phyloP scores from a whole-genome alignment of 106 monocot species.

The Chionographis japonica region DNA sequence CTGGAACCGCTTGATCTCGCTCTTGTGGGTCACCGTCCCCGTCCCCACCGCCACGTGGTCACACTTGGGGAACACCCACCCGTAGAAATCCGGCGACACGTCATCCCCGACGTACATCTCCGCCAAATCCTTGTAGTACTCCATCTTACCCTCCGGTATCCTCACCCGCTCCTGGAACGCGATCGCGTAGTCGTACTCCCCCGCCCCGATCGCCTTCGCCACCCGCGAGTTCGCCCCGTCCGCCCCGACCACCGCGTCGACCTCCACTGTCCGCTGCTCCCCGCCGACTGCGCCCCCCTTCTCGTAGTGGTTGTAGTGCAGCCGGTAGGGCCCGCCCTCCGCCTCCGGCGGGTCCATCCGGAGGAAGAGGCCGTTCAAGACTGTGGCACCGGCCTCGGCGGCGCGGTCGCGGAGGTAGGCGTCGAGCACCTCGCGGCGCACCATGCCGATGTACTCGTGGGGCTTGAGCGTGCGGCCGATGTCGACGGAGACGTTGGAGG shows the following conservation, averaged over 20 bases:
- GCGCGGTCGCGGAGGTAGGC: constrained; percentile 67
- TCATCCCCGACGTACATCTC: constrained; percentile 98
- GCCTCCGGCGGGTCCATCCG: constrained; percentile 34
- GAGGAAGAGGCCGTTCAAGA: constrained; percentile 71
- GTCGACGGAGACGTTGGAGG: constrained; percentile 88
- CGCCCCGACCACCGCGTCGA: constrained; percentile 72
- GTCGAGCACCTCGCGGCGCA: constrained; percentile 91
- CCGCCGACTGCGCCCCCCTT: constrained; percentile 11
- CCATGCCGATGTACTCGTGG: constrained; percentile 97
- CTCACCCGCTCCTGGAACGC: constrained; percentile 71
- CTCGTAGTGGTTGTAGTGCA: constrained; percentile 58
- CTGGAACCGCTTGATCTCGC: constrained; percentile 92
- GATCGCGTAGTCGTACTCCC: constrained; percentile 86
- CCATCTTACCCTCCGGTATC: constrained; percentile 69
- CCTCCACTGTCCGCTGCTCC: constrained; percentile 38
- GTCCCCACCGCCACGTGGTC: constrained; percentile 97
- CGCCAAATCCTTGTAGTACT: constrained; percentile 61
- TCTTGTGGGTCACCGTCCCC: constrained; percentile 92
- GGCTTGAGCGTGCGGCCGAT: constrained; percentile 81
- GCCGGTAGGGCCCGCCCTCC: constrained; percentile 23
- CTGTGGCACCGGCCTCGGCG: constrained; percentile 42
- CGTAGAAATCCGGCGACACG: constrained; percentile 96
- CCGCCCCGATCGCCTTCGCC: constrained; percentile 87
- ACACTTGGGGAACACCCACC: constrained; percentile 97
- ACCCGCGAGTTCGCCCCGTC: constrained; percentile 92